These are phyloP conservation scores for Lolium multiflorum DNA, from an alignment of 176 grass and related monocot genomes.

Conservation along the genomic window DNA sequence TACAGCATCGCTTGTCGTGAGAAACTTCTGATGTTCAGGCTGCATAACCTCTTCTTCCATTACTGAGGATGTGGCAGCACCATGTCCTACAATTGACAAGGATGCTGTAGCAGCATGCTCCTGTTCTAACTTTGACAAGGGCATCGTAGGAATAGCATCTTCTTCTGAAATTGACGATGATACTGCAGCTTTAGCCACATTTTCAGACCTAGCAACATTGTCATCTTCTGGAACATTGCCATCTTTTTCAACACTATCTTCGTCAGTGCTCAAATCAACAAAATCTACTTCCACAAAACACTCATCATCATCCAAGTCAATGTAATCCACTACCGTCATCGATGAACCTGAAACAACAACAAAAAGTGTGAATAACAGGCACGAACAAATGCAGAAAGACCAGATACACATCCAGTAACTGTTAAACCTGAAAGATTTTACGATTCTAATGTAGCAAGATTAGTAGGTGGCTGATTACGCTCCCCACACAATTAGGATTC, in stretches of 20 bases:
- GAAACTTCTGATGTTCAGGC: neutral
- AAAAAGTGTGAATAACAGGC: neutral
- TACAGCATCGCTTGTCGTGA: neutral
- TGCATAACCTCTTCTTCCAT: neutral
- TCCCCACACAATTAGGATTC: neutral
- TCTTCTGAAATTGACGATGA: neutral
- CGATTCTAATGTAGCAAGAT: neutral
- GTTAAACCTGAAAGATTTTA: neutral
- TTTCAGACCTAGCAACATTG: neutral
- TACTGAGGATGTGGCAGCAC: neutral
- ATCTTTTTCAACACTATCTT: neutral
- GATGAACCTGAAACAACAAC: neutral
- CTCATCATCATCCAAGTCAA: neutral
- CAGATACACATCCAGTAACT: neutral
- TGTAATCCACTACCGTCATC: constrained; percentile 3
- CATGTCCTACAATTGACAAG: neutral
- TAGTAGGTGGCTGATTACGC: too few relatives aligned
- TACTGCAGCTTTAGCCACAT: neutral
- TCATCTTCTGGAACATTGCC: neutral
- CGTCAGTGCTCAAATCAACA: neutral
- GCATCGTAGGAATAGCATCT: neutral
- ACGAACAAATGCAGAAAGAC: neutral
- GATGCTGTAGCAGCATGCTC: neutral
- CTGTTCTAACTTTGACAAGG: neutral
- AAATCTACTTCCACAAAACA: neutral